Base-by-base conservation (phyloP, 768 basidiomycete genomes). In the Auricularia auricula-judae region DNA sequence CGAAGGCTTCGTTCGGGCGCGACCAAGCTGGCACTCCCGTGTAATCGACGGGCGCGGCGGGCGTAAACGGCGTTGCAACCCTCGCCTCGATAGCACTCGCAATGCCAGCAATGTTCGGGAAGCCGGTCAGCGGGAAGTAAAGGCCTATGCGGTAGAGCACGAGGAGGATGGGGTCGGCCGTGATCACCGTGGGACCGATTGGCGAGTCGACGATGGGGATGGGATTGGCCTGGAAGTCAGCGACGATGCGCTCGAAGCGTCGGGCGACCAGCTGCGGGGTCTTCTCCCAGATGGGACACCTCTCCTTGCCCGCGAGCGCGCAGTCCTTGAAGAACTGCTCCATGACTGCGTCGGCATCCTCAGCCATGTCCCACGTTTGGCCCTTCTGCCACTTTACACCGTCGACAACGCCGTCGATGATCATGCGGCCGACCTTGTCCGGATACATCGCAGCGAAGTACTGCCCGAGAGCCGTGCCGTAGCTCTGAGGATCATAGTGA, bases 391-490 rank as follows among this genome's bases (percentile, higher is more conserved):
- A 59, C 4, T 12, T 12, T 0, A 29, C 23, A 29, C 29, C 56
- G 34, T 59, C 64, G 43, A 62, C 36, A 3, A 65, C 61, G 21
- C 60, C 64, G 21, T 65, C 64, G n/a, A 65, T 51, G 11, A 62
- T 51, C 33, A 65, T 60, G 16, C 36, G 42, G 44, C 64, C 64
- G 35, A 64, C 63, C 11, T 58, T 54, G 42, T 65, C 47, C 3
- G 64, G 64, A 34, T 61, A 62, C 64, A 62, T 65, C 39, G 58
- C 60, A 10, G 61, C 47, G 23, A 65, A 56, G 54, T 65, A 62
- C 21, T 36, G 36, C 7, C 64, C 64, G 23, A 65, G 39, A 4
- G 51, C 29, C 12, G 64, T 62, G 34, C 64, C 64, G 44, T 65
- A 59, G 34, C 56, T 59, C 56, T 59, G 56, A 5, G 18, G 23